Evolutionary conservation across 768 basidiomycete species (phyloP).

Genomic region (Podaxis sp.): DNA sequence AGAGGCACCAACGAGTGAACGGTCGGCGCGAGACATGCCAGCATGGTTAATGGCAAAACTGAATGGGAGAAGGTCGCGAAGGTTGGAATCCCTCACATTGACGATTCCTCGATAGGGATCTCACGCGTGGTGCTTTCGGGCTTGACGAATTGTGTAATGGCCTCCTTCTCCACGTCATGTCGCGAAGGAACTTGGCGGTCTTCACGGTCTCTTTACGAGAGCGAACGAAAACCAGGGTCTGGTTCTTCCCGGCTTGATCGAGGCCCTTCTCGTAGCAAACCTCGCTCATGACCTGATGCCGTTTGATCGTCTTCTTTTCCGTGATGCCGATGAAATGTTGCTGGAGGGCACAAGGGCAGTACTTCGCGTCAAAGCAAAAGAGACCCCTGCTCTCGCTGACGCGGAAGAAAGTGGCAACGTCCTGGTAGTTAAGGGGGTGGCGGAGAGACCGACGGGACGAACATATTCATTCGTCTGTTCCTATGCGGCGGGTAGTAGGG

Average conservation of each 20-base stretch:
- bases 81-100: slow-evolving; percentile 77
- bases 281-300: slow-evolving; percentile 97
- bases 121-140: slow-evolving; percentile 91
- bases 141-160: slow-evolving; percentile 93
- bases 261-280: slow-evolving; percentile 99
- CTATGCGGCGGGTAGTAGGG: slow-evolving; percentile 87
- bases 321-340: slow-evolving; percentile 98
- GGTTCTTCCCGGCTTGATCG: slow-evolving; percentile 85
- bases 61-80: slow-evolving; percentile 90
- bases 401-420: slow-evolving; percentile 95
- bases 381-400: slow-evolving; percentile 90
- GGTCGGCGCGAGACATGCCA: slow-evolving; percentile 91
- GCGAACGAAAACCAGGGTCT: slow-evolving; percentile 95
- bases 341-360: slow-evolving; percentile 91
- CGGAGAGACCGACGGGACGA: slow-evolving; percentile 91
- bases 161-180: slow-evolving; percentile 95
- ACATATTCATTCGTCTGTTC: slow-evolving; percentile 94
- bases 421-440: slow-evolving; percentile 97
- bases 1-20: slow-evolving; percentile 92
- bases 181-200: slow-evolving; percentile 91
- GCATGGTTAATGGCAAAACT: slow-evolving; percentile 98
- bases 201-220: slow-evolving; percentile 98
- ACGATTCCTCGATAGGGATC: slow-evolving; percentile 82
- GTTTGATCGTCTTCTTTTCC: slow-evolving; percentile 99
- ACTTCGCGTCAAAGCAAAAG: slow-evolving; percentile 96